Percentiles rank a stretch among this genome's conserved stretches.
Conservation (phyloP, 257 asterid genomes). For the Forsythia suspensa region DNA sequence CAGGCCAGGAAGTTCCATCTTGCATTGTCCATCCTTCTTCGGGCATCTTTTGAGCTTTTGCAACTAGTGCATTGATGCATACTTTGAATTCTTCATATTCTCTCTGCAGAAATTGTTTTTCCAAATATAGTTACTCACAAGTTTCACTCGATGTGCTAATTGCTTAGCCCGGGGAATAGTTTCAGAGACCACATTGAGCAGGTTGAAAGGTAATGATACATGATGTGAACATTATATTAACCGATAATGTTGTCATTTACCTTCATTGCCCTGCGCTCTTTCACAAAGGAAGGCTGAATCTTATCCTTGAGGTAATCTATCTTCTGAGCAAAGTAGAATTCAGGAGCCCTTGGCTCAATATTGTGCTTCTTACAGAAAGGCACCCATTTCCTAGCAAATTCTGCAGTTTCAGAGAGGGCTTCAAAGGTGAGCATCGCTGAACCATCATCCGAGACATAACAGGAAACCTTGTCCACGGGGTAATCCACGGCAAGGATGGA, state of each 20-base stretch:
- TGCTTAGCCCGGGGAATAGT: background rate
- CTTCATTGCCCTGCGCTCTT: conserved; percentile 57
- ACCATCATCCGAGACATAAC: conserved; percentile 58
- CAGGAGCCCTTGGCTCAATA: conserved; percentile 56
- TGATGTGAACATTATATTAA: background rate
- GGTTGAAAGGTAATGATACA: background rate
- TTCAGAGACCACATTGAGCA: background rate
- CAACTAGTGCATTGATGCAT: conserved; percentile 43
- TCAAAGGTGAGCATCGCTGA: conserved; percentile 56
- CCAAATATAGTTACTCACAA: background rate
- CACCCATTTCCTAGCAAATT: conserved; percentile 52
- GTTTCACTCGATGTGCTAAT: background rate
- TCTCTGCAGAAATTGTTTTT: conserved; percentile 30
- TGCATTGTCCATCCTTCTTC: conserved; percentile 55
- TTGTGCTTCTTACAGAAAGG: conserved; percentile 51
- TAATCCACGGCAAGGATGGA: conserved; percentile 54
- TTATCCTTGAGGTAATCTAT: conserved; percentile 55
- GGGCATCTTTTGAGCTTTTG: conserved; percentile 52
- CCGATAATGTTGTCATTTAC: conserved; percentile 14
- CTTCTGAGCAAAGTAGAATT: conserved; percentile 53
- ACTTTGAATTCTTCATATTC: conserved; percentile 50
- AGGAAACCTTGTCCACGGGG: conserved; percentile 54
- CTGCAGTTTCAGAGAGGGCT: conserved; percentile 50
- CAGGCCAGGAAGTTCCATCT: conserved; percentile 51
- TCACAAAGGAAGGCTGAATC: conserved; percentile 53